Evolutionary conservation across 148 eudicot species (phyloP).

Genomic region (Linanthus parryae): DNA sequence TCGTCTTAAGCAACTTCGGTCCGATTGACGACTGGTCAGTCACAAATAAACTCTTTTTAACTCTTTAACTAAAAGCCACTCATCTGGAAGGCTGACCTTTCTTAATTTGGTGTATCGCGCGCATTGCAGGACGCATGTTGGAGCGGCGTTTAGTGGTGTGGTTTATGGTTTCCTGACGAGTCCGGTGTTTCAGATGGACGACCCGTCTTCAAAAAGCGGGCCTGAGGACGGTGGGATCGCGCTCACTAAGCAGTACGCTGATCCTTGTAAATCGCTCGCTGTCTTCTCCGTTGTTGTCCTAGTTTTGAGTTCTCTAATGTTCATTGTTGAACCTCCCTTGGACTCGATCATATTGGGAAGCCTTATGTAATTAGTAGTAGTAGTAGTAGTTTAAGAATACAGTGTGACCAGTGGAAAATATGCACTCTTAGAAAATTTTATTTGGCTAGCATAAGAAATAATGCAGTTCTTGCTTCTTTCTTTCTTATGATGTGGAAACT

Average conservation of each 20-base stretch:
- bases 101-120: not conserved
- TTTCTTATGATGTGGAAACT: no score
- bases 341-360: no score
- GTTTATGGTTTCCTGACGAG: not conserved
- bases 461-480: no score
- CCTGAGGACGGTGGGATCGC: constrained; percentile 2
- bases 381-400: no score
- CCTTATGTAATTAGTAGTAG: no score
- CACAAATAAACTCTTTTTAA: not conserved
- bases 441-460: no score
- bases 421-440: no score
- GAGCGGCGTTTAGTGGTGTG: not conserved
- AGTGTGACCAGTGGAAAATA: no score
- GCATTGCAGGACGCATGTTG: not conserved
- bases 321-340: not conserved
- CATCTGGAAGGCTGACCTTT: not conserved
- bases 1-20: constrained; percentile 48
- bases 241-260: not conserved
- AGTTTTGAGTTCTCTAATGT: not conserved
- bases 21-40: constrained; percentile 76
- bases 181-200: not conserved
- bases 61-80: not conserved
- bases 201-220: not conserved
- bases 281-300: not conserved
- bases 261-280: constrained; percentile 2